Evolutionary conservation across 495 filamentous ascomycete genomes (phyloP), one percentile per base, ranked within the genome.

Genomic region (Letharia lupina): DNA sequence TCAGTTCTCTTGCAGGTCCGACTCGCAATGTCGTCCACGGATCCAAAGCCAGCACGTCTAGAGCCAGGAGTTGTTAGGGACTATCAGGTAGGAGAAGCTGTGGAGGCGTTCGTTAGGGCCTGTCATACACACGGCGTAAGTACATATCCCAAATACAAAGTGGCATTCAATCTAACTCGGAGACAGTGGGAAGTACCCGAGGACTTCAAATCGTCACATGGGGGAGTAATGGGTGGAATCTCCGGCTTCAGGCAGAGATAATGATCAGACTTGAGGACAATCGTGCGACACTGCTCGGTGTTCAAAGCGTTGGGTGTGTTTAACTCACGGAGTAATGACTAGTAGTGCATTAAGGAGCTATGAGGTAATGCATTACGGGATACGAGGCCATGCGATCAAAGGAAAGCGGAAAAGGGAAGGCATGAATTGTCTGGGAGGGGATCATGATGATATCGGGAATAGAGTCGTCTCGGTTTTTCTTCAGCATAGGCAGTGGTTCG

Each of bases 1-100:
- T 87, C 82, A 60, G 86, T 96, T 6, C 76, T 97, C 12, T 73
- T 96, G 62, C 91, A 96, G 77, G 86, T 97, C 47, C 84, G 89
- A 16, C 74, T 96, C 75, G 91, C 90, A 3, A 81, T 97, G n/a
- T 83, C 78, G 39, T 83, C 74, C 52, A 73, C 77, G 4, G 89
- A 93, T 1, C 89, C 90, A 0, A 75, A 75, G n/a, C 90, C 91
- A 0, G 93, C 90, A 37, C 82, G 90, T 20, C 73, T 97, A 50
- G 77, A 80, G 41, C 52, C 42, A 0, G 68, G 68, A 37, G 15
- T 13, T 12, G 13, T 65, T 13, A 60, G 44, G 0, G 84, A 90
- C 60, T 97, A 97, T 74, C 72, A 77, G 0, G 79, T 90, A 4
- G 73, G 70, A 0, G 91, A 96, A 72, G 92, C 92, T 3, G 76